Evolutionary conservation across 2,329 filamentous ascomycete species (phyloP), one percentile per base, ranked within the genome.

Genomic region (Uncinocarpus reesii): DNA sequence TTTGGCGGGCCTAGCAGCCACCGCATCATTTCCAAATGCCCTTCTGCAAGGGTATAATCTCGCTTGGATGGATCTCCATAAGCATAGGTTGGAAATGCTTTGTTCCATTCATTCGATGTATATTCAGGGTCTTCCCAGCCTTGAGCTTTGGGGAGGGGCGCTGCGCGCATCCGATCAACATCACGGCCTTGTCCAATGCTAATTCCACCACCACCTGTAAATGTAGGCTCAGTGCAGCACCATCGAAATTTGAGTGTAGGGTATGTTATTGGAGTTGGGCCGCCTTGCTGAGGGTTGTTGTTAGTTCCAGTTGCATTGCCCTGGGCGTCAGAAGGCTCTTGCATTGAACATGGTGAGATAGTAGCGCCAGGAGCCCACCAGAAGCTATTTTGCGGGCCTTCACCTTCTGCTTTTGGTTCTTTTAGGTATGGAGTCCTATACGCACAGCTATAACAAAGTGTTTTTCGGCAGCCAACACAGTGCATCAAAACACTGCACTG

Each of bases 401-500:
- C 49, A 11, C 47, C 51, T 11, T 42, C 48, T 32, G 52, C 21
- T 41, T 49, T 53, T 28, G 57, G 46, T 62, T 69, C 61, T 52
- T 55, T 67, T 55, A 57, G 66, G 64, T 68, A 79, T 53, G 57
- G 74, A 13, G 74, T 66, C 55, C 77, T 75, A 60, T 76, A 78
- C 4, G 76, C 75, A 58, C 76, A 79, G 58, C 74, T 77, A 16
- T 73, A 74, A 64, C 76, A 79, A 2, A 79, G 69, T 1, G 75
- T 79, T 62, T 76, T 78, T 42, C 76, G 68, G 56, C 76, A 79
- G 31, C 76, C 76, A 57, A 76, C 73, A 56, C 76, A 79, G 57
- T 79, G 76, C 76, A 79, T 79, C 54, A 76, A 65, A 13, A 79
- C 74, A 49, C 76, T 78, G 60, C 76, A 79, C 50, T 77, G 76